phyloP scores from a whole-genome alignment of 176 grass and related monocot genomes.

The Hsuehochloa calcarea region DNA sequence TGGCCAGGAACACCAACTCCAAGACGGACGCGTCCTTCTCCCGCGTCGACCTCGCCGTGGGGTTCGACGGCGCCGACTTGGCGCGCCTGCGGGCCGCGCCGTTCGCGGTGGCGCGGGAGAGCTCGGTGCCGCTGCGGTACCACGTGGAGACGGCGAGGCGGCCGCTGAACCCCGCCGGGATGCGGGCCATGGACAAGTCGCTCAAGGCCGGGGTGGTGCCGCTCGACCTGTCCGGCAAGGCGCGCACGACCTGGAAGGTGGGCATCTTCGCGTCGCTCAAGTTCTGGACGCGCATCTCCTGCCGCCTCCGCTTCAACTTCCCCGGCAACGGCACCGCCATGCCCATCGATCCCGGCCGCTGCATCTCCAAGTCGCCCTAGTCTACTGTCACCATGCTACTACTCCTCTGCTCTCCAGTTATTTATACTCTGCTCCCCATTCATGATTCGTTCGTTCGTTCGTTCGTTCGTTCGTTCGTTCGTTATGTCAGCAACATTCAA shows the following conservation, averaged over 20 bases:
- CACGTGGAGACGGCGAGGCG: background rate
- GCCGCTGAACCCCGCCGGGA: conserved; percentile 34
- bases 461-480: too few relatives aligned
- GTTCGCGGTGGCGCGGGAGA: conserved; percentile 58
- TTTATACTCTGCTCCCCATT: background rate
- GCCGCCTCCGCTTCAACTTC: conserved; percentile 54
- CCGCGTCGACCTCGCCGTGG: conserved; percentile 45
- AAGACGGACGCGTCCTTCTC: conserved; percentile 64
- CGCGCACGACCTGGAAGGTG: conserved; percentile 63
- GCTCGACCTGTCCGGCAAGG: conserved; percentile 58
- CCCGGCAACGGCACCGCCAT: conserved; percentile 52
- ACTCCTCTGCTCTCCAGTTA: background rate
- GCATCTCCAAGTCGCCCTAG: conserved; percentile 40
- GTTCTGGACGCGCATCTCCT: conserved; percentile 64
- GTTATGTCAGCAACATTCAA: background rate
- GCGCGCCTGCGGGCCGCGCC: conserved; percentile 36
- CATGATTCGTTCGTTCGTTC: background rate
- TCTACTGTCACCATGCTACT: too few relatives aligned
- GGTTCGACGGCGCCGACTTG: conserved; percentile 58
- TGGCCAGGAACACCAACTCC: conserved; percentile 70
- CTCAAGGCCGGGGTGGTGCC: conserved; percentile 48
- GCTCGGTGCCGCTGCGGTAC: conserved; percentile 48
- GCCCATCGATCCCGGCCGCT: conserved; percentile 35
- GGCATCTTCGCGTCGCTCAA: conserved; percentile 60
- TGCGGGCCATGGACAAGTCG: conserved; percentile 46